These are phyloP conservation scores for Cinnamomum micranthum DNA, from an alignment of 164 flowering plant genomes.

Conservation along the genomic window DNA sequence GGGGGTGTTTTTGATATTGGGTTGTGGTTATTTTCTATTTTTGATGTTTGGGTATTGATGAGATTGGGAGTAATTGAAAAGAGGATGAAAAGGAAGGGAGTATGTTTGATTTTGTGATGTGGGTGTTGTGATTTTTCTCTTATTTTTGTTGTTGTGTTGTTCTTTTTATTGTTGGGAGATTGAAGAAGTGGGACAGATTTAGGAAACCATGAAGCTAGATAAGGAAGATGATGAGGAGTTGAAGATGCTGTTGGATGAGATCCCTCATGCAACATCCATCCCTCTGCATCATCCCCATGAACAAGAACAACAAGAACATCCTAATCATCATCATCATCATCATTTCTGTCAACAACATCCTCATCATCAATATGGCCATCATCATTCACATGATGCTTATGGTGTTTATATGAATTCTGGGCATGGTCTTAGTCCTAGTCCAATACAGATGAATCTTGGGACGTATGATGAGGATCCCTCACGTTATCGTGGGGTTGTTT, in stretches of 20 bases:
- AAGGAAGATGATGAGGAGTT: slow-evolving; percentile 26
- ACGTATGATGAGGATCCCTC: slow-evolving; percentile 25
- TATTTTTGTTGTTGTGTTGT: neutral
- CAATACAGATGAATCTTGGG: slow-evolving; percentile 15
- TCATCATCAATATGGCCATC: slow-evolving; percentile 8
- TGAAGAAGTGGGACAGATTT: neutral
- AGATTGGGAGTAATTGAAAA: neutral
- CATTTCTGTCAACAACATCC: slow-evolving; percentile 1
- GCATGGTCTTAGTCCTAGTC: slow-evolving; percentile 11
- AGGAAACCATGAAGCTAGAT: slow-evolving; percentile 22
- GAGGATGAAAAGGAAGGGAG: no score
- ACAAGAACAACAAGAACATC: slow-evolving; percentile 5
- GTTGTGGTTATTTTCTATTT: neutral
- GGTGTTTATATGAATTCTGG: slow-evolving; percentile 4
- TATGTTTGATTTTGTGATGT: slow-evolving; percentile 10
- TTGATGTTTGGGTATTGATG: neutral
- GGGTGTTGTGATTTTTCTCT: slow-evolving; percentile 18
- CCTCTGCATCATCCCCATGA: slow-evolving; percentile 16
- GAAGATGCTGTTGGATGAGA: slow-evolving; percentile 35
- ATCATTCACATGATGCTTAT: slow-evolving; percentile 6
- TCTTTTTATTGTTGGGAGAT: slow-evolving; percentile 3
- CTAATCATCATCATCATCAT: no score
- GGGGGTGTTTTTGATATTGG: slow-evolving; percentile 3
- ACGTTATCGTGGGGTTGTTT: slow-evolving; percentile 12
- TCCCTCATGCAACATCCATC: slow-evolving; percentile 33